Base-by-base conservation (phyloP, 768 basidiomycete species). In the Boletus sp. region DNA sequence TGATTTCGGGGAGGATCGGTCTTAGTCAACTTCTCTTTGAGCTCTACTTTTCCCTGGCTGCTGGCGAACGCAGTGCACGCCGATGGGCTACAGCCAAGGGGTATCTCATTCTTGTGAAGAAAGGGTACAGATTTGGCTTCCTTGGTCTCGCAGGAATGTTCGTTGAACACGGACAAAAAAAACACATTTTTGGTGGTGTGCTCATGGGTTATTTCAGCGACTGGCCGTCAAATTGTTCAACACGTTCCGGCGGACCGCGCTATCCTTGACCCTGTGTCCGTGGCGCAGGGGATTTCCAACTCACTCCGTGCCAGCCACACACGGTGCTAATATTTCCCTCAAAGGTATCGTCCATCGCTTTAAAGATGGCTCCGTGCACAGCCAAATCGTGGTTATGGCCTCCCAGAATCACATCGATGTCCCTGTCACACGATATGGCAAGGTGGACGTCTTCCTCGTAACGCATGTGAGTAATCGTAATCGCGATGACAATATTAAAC, bases 391-490 rank as follows among this genome's bases (percentile, higher is more conserved):
- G 56, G 30, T 54, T 48, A 21, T 63, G 55, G 15, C 54, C 50
- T 2, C 51, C 57, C 7, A 57, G 35, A 19, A 63, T 57, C 11
- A 55, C 35, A 46, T 55, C 44, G 3, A 61, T 6, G 35, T 53
- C 32, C 27, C 34, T 29, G 15, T 44, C 25, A 15, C 59, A 58
- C 1, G 32, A 39, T 15, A 27, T 13, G 34, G 38, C 37, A 23
- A 57, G 50, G 13, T 35, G 33, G n/a, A 46, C 15, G 32, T 47
- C 45, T 23, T 57, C 52, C 50, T 60, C 56, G 23, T 54, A 47
- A 47, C 41, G 47, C 45, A 57, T 64, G 40, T 60, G 54, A 23
- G 23, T 23, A 23, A 49, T n/a, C n/a, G n/a, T 64, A 15, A 61
- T 50, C 25, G 37, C 38, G 25, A 56, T 56, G 21, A 50, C 39